Percentiles rank a stretch among this genome's conserved stretches.
phyloP scores from a whole-genome alignment of 2,329 filamentous ascomycete genomes.

The Fusarium austroafricanum region DNA sequence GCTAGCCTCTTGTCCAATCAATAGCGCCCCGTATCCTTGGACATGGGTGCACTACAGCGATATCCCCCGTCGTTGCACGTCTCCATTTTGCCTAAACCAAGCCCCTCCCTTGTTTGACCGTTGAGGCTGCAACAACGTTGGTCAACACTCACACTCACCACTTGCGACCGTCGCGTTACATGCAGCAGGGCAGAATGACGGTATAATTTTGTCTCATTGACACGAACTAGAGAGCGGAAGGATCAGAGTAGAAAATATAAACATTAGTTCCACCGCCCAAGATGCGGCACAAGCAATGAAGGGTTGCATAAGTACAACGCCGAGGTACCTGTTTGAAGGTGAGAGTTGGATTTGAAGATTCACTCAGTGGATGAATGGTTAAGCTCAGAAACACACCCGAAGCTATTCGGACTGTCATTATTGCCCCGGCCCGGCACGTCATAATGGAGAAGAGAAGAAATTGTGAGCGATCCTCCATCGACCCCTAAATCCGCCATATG shows the following conservation, averaged over 20 bases:
- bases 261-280: slow-evolving; percentile 12
- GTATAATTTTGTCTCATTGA: background rate
- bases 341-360: background rate
- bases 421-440: slow-evolving; percentile 19
- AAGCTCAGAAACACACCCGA: slow-evolving; percentile 11
- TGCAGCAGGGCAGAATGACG: slow-evolving; percentile 14
- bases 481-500: slow-evolving; percentile 29
- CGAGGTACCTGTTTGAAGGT: slow-evolving; percentile 9
- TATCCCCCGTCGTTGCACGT: slow-evolving; percentile 6
- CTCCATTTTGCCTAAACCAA: slow-evolving; percentile 5
- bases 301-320: slow-evolving; percentile 14
- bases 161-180: slow-evolving; percentile 11
- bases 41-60: slow-evolving; percentile 14
- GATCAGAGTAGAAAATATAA: slow-evolving; percentile 25
- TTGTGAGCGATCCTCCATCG: slow-evolving; percentile 27
- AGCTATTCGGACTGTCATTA: slow-evolving; percentile 22
- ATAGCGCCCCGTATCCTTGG: slow-evolving; percentile 11
- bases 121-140: slow-evolving; percentile 23
- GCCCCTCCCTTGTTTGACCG: slow-evolving; percentile 21
- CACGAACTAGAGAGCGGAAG: too few species aligned
- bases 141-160: background rate
- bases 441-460: slow-evolving; percentile 29
- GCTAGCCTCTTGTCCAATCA: slow-evolving; percentile 25
- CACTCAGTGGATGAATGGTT: background rate
- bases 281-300: slow-evolving; percentile 18